These are phyloP conservation scores for Zygoascus tannicola DNA, from an alignment of 805 yeast genomes.

Conservation along the genomic window DNA sequence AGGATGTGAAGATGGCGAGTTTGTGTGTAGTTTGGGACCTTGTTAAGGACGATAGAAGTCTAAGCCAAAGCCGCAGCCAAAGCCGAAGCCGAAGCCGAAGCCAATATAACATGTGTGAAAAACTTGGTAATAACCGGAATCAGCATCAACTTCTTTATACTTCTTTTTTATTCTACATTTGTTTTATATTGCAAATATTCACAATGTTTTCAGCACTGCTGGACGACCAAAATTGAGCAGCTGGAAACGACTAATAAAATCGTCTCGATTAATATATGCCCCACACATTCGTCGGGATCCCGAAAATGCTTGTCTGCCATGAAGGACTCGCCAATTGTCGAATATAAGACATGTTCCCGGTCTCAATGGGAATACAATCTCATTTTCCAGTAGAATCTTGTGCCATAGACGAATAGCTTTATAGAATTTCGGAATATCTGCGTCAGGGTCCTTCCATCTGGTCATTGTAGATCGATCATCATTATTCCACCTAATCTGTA, in stretches of 20 bases:
- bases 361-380: slow-evolving; percentile 42
- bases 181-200: too few relatives aligned
- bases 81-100: too few relatives aligned
- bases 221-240: slow-evolving; percentile 41
- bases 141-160: too few relatives aligned
- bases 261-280: slow-evolving; percentile 61
- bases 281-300: slow-evolving; percentile 67
- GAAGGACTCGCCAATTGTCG: slow-evolving; percentile 67
- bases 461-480: slow-evolving; percentile 59
- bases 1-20: too few relatives aligned
- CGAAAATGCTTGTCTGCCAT: slow-evolving; percentile 55
- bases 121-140: too few relatives aligned
- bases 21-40: too few relatives aligned
- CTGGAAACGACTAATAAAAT: slow-evolving; percentile 42
- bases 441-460: slow-evolving; percentile 33
- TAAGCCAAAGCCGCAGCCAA: too few relatives aligned
- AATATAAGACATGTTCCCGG: slow-evolving; percentile 62
- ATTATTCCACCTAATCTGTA: slow-evolving; percentile 64
- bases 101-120: too few relatives aligned
- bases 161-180: too few relatives aligned
- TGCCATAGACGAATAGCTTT: slow-evolving; percentile 51
- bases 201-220: slow-evolving; percentile 29
- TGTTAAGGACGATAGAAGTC: too few relatives aligned
- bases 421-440: slow-evolving; percentile 42
- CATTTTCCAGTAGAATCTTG: slow-evolving; percentile 43